A percentile compares a stretch with the other conserved stretches of the same genome.
phyloP scores from a whole-genome alignment of 1,139 yeast genomes.

The Ogataea hybrid region DNA sequence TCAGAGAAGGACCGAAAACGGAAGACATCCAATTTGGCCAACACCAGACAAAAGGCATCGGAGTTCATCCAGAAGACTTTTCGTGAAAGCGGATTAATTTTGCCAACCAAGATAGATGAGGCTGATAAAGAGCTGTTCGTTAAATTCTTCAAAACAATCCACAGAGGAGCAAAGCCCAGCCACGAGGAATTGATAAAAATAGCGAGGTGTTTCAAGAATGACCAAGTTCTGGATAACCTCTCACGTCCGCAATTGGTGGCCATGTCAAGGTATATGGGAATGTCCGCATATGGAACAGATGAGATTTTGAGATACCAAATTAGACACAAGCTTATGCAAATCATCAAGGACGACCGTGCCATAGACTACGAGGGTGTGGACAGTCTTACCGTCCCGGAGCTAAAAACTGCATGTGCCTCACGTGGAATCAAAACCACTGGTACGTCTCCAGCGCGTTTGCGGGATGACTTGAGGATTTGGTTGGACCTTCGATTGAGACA shows the following conservation, averaged over 20 bases:
- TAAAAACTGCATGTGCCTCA: conserved; percentile 53
- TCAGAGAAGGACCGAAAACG: conserved; percentile 43
- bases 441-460: conserved; percentile 51
- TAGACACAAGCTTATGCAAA: conserved; percentile 52
- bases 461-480: conserved; percentile 58
- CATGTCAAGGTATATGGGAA: conserved; percentile 55
- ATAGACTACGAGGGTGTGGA: conserved; percentile 61
- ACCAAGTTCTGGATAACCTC: conserved; percentile 57
- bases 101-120: conserved; percentile 49
- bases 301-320: conserved; percentile 56
- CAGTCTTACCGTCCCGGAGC: conserved; percentile 49
- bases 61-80: conserved; percentile 51
- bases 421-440: conserved; percentile 54
- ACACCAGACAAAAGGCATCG: conserved; percentile 47
- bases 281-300: conserved; percentile 57
- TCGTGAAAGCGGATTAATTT: conserved; percentile 46
- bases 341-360: conserved; percentile 56
- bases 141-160: conserved; percentile 46
- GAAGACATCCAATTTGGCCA: conserved; percentile 42
- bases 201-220: conserved; percentile 55
- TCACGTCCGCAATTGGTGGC: conserved; percentile 57
- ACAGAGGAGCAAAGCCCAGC: conserved; percentile 27
- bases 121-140: conserved; percentile 50
- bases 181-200: conserved; percentile 50
- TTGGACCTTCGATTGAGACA: conserved; percentile 55